These are phyloP conservation scores for Emmonsiellopsis sp. DNA, from an alignment of 2,329 filamentous ascomycete genomes.

Conservation along the genomic window DNA sequence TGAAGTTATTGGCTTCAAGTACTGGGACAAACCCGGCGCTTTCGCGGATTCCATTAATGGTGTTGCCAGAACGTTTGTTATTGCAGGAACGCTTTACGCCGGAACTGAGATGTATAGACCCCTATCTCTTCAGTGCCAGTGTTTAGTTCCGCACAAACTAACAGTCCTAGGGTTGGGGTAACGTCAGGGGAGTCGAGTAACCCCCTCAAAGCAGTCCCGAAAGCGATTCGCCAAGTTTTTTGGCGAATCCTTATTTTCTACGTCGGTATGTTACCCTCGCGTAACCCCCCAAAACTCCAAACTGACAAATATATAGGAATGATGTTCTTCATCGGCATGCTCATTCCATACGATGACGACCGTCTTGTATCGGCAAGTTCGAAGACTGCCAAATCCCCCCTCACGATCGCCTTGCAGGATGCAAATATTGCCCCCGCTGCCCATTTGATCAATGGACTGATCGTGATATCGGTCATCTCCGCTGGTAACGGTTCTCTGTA, in stretches of 20 bases:
- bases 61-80: conserved; percentile 26
- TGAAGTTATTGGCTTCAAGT: conserved; percentile 24
- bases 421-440: conserved; percentile 65
- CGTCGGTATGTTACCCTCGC: conserved; percentile 33
- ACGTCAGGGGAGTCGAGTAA: conserved; percentile 31
- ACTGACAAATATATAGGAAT: conserved; percentile 36
- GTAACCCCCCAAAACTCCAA: neutral
- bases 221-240: conserved; percentile 32
- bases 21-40: conserved; percentile 26
- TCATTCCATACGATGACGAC: conserved; percentile 58
- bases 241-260: conserved; percentile 46
- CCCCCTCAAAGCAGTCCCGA: conserved; percentile 36
- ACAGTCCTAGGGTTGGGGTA: conserved; percentile 22
- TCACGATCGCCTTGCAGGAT: conserved; percentile 64
- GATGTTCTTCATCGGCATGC: conserved; percentile 66
- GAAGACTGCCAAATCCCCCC: conserved; percentile 59
- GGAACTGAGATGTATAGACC: conserved; percentile 23
- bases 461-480: conserved; percentile 61
- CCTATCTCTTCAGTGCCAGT: too few species aligned
- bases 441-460: conserved; percentile 69
- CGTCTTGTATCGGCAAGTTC: conserved; percentile 53
- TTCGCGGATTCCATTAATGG: conserved; percentile 28
- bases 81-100: conserved; percentile 24
- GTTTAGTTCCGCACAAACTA: neutral
- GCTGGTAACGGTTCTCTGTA: conserved; percentile 70